Evolutionary conservation across 176 grass and related monocot species (phyloP), one percentile per base, ranked within the genome.

Genomic region (Eragrostis curvula): DNA sequence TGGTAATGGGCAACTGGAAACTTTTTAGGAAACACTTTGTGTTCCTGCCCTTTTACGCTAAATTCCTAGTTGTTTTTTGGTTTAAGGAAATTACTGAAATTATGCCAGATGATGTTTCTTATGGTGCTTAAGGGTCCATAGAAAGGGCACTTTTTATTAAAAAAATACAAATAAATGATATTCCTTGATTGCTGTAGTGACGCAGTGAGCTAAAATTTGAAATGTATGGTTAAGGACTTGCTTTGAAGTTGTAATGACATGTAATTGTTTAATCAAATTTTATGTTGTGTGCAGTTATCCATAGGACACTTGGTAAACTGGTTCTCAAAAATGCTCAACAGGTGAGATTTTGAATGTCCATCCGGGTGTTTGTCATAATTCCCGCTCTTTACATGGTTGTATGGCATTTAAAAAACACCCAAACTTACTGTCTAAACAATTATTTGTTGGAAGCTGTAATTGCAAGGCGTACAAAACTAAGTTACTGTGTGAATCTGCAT

Each of bases 251-350:
- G 23, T 24, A 8, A 12, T 21, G 41, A 17, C 44, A 23, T 28
- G 1, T 17, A 20, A 74, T 27, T 89, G 52, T 46, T 51, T 63
- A 32, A 70, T 74, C 21, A 21, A 36, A n/a, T 83, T 78, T 43
- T 66, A 30, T 86, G 21, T 66, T 81, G 56, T 51, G 28, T 85
- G 83, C 90, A 98, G 95, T 79, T 75, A 28, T 98, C 63, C 58
- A 79, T 42, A 90, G 90, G 40, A 93, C 88, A 12, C 51, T 91
- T 81, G 96, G 96, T 44, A 95, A 79, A 86, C 28, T 98, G 79
- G 88, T 98, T 59, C 76, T 98, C 25, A 98, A 98, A 85, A 98
- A 98, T 86, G 92, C 17, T 74, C 71, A 93, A 9, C 96, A 95
- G 96, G 96, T 98, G 60, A 78, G 18, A 53, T 73, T 3, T 69